Evolutionary conservation across 805 yeast genomes (phyloP).

Genomic region (Myxozyma monticola): DNA sequence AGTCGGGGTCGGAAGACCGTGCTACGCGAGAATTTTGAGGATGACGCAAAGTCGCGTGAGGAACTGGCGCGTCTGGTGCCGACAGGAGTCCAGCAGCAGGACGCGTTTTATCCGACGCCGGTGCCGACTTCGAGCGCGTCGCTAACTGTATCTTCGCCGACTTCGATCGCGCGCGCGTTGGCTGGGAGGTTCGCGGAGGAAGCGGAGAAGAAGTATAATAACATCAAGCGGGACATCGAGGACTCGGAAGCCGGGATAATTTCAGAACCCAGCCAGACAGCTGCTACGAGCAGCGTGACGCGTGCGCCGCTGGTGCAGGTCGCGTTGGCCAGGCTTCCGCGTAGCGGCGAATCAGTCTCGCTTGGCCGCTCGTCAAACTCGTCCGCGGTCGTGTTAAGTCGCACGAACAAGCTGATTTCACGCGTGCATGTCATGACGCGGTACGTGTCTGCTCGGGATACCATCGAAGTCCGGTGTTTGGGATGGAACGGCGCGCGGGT

Average conservation of each 20-base stretch:
- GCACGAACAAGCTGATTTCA: slow-evolving; percentile 59
- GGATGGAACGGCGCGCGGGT: slow-evolving; percentile 83
- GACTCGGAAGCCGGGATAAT: too few relatives aligned
- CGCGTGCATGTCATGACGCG: slow-evolving; percentile 61
- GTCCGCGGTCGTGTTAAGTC: slow-evolving; percentile 52
- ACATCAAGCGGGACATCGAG: too few relatives aligned
- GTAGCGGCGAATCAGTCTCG: slow-evolving; percentile 43
- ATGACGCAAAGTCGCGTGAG: neutral
- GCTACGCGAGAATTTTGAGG: neutral
- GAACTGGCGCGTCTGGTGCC: neutral
- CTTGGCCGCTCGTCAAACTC: slow-evolving; percentile 70
- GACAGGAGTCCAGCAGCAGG: neutral
- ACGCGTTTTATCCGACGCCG: slow-evolving; percentile 37
- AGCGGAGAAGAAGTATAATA: neutral
- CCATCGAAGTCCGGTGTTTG: slow-evolving; percentile 61
- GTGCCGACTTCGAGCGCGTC: slow-evolving; percentile 34
- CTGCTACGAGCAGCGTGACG: slow-evolving; percentile 5
- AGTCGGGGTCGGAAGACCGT: neutral
- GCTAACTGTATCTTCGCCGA: slow-evolving; percentile 16
- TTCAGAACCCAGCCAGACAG: too few relatives aligned
- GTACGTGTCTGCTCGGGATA: slow-evolving; percentile 43
- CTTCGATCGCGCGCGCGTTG: slow-evolving; percentile 8
- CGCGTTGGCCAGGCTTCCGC: slow-evolving; percentile 46
- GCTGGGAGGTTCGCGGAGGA: neutral
- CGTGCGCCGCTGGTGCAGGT: slow-evolving; percentile 44